Percentiles rank a stretch among this genome's conserved stretches.
These are phyloP conservation scores for Taphrina sp. DNA, from an alignment of 1,139 yeast genomes.

Conservation along the genomic window DNA sequence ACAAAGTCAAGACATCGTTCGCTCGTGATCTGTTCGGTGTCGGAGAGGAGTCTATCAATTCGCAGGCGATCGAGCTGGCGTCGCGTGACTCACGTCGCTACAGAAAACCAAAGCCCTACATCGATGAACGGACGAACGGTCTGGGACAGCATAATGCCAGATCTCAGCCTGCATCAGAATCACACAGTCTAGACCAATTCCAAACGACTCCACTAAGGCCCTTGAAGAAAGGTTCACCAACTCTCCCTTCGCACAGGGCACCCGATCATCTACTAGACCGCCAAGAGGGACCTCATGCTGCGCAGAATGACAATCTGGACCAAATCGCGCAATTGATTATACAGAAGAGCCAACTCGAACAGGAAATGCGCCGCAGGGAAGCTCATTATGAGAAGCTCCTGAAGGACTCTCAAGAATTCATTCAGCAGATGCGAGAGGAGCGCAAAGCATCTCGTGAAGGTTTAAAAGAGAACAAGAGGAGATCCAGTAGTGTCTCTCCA, in stretches of 20 bases:
- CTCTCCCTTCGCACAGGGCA: too few species aligned
- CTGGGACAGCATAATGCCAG: too few species aligned
- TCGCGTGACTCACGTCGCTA: neutral
- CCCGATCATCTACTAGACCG: too few species aligned
- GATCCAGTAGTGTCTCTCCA: neutral
- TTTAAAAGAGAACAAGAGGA: neutral
- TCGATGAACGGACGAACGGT: too few species aligned
- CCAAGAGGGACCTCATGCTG: too few species aligned
- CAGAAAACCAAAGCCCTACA: too few species aligned
- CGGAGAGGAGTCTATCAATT: neutral
- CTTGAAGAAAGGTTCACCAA: neutral
- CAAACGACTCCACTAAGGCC: neutral
- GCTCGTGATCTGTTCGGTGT: neutral
- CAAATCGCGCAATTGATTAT: constrained; percentile 22
- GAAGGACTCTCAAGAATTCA: constrained; percentile 21
- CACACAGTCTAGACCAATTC: too few species aligned
- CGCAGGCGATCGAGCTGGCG: too few species aligned
- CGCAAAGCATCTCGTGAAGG: constrained; percentile 11
- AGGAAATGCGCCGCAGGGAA: constrained; percentile 17
- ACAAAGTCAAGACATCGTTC: neutral
- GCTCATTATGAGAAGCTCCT: constrained; percentile 6
- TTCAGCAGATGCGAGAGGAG: constrained; percentile 22
- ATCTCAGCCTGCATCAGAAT: too few species aligned
- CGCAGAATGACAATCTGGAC: neutral
- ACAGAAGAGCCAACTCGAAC: constrained; percentile 26